Base-by-base conservation (phyloP, 2,329 filamentous ascomycete genomes). In the Colletotrichum horii region DNA sequence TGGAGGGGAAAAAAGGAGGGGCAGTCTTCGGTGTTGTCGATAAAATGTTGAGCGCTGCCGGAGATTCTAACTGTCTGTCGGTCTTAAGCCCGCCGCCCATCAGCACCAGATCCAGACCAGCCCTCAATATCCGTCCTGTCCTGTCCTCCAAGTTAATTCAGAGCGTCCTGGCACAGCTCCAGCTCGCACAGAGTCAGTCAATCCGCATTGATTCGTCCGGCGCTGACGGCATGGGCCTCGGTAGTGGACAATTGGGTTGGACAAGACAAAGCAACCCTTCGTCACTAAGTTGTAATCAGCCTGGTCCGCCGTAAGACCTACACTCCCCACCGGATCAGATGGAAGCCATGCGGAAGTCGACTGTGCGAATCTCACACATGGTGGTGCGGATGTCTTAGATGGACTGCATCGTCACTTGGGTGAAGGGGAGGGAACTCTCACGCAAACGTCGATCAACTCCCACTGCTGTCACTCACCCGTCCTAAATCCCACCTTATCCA, bases 131-230 rank as follows among this genome's bases (percentile, higher is more conserved):
- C 52, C 52, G 66, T 48, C 52, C n/a, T 7, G 43, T 22, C 38
- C 38, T 48, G 38, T 52, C 43, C 22, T 19, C 55, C 22, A 55
- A 52, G 7, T 55, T 55, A 70, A 65, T 70, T 65, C 70, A 69
- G 43, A 75, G 70, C 73, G 73, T 75, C 73, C 70, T 48, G 70
- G 24, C 70, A 64, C 61, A 65, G 70, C 74, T 74, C 64, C 70
- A 69, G 69, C 32, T 61, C 65, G 74, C 74, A 74, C 74, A 69
- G 74, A 76, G 74, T 74, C 70, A 74, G 70, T 69, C 70, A 65
- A 52, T 38, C 62, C 52, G 38, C 64, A 48, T 65, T 76, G 58
- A 65, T 76, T 74, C 58, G 70, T 74, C 70, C 74, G 70, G 70
- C 65, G 56, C 58, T 60, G 70, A 69, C 74, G 74, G 64, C 64